Evolutionary conservation across 495 filamentous ascomycete genomes (phyloP), one percentile per base, ranked within the genome.

Genomic region (Hamigera avellanea): DNA sequence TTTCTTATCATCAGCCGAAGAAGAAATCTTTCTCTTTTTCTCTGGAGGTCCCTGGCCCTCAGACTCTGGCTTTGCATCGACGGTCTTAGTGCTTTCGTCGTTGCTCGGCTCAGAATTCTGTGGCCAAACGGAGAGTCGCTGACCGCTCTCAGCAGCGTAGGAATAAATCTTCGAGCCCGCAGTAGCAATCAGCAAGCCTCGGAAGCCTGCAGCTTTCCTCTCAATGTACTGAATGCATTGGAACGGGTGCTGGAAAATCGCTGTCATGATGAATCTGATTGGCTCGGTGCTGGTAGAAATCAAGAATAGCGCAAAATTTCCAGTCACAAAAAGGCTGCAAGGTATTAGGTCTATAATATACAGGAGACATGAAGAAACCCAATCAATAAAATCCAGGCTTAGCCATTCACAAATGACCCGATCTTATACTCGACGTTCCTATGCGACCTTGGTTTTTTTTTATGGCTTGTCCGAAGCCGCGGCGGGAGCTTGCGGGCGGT

Each of bases 161-260:
- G 62, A 64, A 43, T 69, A 70, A 27, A 80, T 59, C 37, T 60
- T 57, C n/a, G 67, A 50, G 7, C 76, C 75, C 27, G 66, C 62
- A 16, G 76, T 71, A 10, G 68, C 75, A 35, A 80, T 49, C 17
- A 83, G 50, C 13, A 76, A 35, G 35, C 60, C 50, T 10, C 35
- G 39, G 18, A 39, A 42, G 40, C 39, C 39, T 45, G 45, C 29
- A 41, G 49, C 18, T 43, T 53, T 33, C 18, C 48, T 40, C 35
- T 59, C 41, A 52, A 62, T 66, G 36, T 65, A 65, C 18, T 59
- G 57, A 33, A 79, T 46, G 45, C 69, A 64, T 51, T 72, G 69
- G 39, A 76, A 74, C 8, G 69, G 70, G 50, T 70, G 58, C 39
- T 55, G 59, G 44, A 69, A 64, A 19, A 33, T 56, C 33, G 49